These are phyloP conservation scores for Fulvia fulva DNA, from an alignment of 2,329 filamentous ascomycete species.

Conservation along the genomic window DNA sequence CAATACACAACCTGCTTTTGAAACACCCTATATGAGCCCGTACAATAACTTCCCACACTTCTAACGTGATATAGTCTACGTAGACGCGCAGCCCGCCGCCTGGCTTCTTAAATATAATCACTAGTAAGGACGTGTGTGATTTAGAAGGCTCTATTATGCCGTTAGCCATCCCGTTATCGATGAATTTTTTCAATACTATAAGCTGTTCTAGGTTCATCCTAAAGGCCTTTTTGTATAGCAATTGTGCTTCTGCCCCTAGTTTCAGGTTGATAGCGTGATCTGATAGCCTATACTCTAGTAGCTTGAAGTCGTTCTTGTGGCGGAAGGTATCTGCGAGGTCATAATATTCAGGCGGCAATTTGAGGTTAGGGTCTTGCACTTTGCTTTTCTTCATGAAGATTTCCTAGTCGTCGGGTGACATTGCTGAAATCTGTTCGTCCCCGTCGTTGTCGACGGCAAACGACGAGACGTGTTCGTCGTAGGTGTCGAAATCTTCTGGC, in stretches of 20 bases:
- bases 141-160: neutral
- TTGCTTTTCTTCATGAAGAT: neutral
- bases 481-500: too few species aligned
- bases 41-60: too few species aligned
- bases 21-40: too few species aligned
- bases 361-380: neutral
- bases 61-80: slow-evolving; percentile 33
- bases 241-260: neutral
- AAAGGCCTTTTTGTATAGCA: neutral
- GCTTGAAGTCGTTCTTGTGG: neutral
- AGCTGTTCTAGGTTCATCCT: neutral
- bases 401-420: neutral
- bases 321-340: neutral
- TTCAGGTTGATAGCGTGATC: neutral
- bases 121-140: neutral
- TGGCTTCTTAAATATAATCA: slow-evolving; percentile 9
- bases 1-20: too few species aligned
- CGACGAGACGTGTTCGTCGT: too few species aligned
- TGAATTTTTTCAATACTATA: slow-evolving; percentile 4
- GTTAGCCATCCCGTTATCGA: slow-evolving; percentile 8
- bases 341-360: neutral
- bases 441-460: too few species aligned
- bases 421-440: neutral
- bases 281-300: neutral
- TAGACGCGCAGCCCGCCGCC: slow-evolving; percentile 19